Evolutionary conservation across 225 moss, liverwort and hornwort genomes (phyloP), one percentile per base, ranked within the genome.

Genomic region (Neckera pumila): DNA sequence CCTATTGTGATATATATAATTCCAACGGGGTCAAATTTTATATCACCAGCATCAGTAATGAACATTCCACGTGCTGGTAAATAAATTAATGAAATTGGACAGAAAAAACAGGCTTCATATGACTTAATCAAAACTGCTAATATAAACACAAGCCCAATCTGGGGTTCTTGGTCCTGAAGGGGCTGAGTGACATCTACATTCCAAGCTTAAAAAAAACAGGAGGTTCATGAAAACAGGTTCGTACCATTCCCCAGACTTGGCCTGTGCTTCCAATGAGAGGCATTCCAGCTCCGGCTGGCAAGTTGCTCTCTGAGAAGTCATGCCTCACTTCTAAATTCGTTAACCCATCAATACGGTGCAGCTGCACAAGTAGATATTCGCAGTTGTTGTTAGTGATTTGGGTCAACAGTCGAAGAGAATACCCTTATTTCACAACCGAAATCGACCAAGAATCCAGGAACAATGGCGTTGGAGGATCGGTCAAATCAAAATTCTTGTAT

Each of bases 341-440:
- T 31, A 99, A 92, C 18, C 99, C 99, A 88, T 99, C 99, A 73
- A 99, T 91, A 86, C 96, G 99, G 82, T 95, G 94, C 79, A 99
- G 95, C 99, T 99, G 96, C 89, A 90, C 57, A 82, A 61, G 83
- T 67, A 72, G 51, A 84, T 51, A 54, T n/a, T 36, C 51, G 27
- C 66, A 80, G n/a, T 54, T 67, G 26, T 47, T 73, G 82, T 87
- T 45, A 83, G 82, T 56, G 31, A 49, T 42, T 84, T 43, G 43
- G 15, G 49, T 70, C 66, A 61, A 74, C 66, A 87, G 8, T 28
- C 40, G 11, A 63, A 70, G 43, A 72, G 64, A 87, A 78, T 63
- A n/a, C 58, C 60, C 31, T n/a, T 56, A 67, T 17, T 27, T 58
- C 58, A 56, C 25, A 82, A 45, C 65, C 23, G 43, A 58, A 84